Evolutionary conservation across 257 asterid species (phyloP).

Genomic region (Nicotiana tabacum): DNA sequence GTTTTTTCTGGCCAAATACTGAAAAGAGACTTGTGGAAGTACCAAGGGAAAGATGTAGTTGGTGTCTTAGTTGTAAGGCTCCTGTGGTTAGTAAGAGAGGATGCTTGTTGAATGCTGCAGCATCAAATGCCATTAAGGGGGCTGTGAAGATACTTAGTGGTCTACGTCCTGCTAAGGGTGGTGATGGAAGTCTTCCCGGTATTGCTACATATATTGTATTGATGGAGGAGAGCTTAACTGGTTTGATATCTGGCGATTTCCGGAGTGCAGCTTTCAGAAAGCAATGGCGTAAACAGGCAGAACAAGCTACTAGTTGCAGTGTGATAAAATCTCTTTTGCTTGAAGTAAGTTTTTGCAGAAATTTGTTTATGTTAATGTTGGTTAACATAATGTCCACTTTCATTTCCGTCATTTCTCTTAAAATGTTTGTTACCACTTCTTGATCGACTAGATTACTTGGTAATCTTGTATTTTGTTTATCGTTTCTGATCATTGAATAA

Average conservation of each 20-base stretch:
- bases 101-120: slow-evolving; percentile 83
- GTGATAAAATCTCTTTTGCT: slow-evolving; percentile 59
- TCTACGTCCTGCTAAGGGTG: slow-evolving; percentile 47
- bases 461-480: background rate
- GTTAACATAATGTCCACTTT: background rate
- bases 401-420: background rate
- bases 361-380: background rate
- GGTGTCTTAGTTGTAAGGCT: slow-evolving; percentile 83
- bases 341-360: slow-evolving; percentile 43
- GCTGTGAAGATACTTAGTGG: slow-evolving; percentile 49
- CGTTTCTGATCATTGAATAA: background rate
- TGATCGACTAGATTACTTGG: background rate
- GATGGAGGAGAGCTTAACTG: slow-evolving; percentile 78
- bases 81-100: slow-evolving; percentile 60
- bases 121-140: slow-evolving; percentile 66
- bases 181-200: slow-evolving; percentile 56
- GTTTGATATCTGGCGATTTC: slow-evolving; percentile 64
- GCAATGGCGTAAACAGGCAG: slow-evolving; percentile 67
- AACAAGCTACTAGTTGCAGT: slow-evolving; percentile 46
- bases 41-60: slow-evolving; percentile 88
- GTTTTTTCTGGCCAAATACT: slow-evolving; percentile 80
- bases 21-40: slow-evolving; percentile 73
- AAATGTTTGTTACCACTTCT: background rate
- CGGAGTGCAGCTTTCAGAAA: slow-evolving; percentile 47
- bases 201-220: slow-evolving; percentile 53